Conservation (phyloP, 164 flowering plant genomes). For the Amborella trichopoda region DNA sequence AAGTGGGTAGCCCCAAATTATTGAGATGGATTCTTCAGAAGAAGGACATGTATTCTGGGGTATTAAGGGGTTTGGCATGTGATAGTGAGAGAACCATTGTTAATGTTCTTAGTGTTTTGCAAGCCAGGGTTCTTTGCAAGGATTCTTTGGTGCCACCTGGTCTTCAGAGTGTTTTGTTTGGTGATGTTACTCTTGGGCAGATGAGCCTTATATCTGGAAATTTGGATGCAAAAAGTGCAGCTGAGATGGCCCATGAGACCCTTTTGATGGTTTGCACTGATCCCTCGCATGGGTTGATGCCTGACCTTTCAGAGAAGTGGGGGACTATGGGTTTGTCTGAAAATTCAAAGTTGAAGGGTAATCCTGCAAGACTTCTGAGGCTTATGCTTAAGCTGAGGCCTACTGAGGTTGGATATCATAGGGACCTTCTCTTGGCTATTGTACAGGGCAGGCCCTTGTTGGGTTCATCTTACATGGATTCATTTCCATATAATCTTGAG, state of each 20-base stretch:
- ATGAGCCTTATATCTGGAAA: slow-evolving; percentile 48
- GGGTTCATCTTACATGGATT: slow-evolving; percentile 67
- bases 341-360: slow-evolving; percentile 55
- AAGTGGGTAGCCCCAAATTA: slow-evolving; percentile 72
- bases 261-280: slow-evolving; percentile 72
- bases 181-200: slow-evolving; percentile 77
- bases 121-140: slow-evolving; percentile 50
- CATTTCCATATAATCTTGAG: slow-evolving; percentile 76
- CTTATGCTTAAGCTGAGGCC: slow-evolving; percentile 87
- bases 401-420: slow-evolving; percentile 52
- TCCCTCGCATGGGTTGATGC: slow-evolving; percentile 87
- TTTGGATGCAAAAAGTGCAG: slow-evolving; percentile 28
- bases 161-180: slow-evolving; percentile 87
- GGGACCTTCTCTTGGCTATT: slow-evolving; percentile 60
- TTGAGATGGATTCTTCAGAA: slow-evolving; percentile 75
- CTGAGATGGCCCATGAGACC: slow-evolving; percentile 49
- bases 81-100: slow-evolving; percentile 66
- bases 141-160: slow-evolving; percentile 71
- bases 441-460: slow-evolving; percentile 54
- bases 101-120: slow-evolving; percentile 59
- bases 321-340: slow-evolving; percentile 2
- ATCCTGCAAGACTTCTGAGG: slow-evolving; percentile 49
- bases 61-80: slow-evolving; percentile 64
- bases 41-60: slow-evolving; percentile 71
- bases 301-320: slow-evolving; percentile 23